A percentile compares a stretch with the other conserved stretches of the same genome.
Conservation (phyloP, 1,139 yeast genomes). For the Yamadazyma spencermartinsiae region DNA sequence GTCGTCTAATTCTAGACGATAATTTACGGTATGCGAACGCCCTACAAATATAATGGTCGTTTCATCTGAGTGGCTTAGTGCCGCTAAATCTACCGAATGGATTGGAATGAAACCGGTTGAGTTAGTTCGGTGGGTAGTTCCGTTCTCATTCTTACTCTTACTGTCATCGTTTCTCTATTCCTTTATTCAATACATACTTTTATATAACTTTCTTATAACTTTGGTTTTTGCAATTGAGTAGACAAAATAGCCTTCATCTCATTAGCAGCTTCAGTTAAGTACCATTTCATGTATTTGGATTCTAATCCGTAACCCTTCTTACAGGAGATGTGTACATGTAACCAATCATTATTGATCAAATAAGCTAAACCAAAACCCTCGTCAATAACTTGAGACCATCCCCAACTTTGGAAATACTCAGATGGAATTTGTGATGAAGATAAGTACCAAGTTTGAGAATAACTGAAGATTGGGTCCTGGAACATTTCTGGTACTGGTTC, state of each 20-base stretch:
- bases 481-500: conserved; percentile 71
- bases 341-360: conserved; percentile 83
- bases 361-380: conserved; percentile 94
- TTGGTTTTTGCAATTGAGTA: conserved; percentile 40
- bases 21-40: too few relatives aligned
- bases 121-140: too few relatives aligned
- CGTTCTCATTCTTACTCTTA: too few relatives aligned
- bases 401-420: conserved; percentile 89
- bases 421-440: conserved; percentile 91
- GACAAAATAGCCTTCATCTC: conserved; percentile 73
- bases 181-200: not conserved
- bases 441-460: conserved; percentile 82
- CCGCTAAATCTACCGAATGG: too few relatives aligned
- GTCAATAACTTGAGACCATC: conserved; percentile 95
- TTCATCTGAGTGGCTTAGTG: too few relatives aligned
- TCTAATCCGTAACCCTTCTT: conserved; percentile 70
- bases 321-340: conserved; percentile 83
- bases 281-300: conserved; percentile 66
- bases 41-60: too few relatives aligned
- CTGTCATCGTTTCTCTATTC: not conserved
- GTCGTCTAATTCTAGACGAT: conserved; percentile 3
- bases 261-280: conserved; percentile 75
- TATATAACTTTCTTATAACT: conserved; percentile 15
- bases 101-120: too few relatives aligned
- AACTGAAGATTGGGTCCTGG: conserved; percentile 71